Conservation (phyloP, 177 flowering plant species). For the Telopea speciosissima region DNA sequence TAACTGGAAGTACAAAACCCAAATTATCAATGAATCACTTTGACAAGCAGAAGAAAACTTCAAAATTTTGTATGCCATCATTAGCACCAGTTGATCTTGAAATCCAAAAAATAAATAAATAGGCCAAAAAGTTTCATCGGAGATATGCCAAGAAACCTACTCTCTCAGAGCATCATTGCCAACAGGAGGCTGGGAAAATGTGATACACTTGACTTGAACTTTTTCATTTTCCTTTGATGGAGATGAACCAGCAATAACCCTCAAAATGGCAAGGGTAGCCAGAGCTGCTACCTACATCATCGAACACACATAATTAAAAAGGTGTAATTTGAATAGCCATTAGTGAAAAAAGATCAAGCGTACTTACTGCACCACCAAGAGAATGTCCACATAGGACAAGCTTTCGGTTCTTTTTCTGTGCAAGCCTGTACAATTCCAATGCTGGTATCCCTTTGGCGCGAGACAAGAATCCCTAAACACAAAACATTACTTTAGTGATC, state of each 20-base stretch:
- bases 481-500: neutral
- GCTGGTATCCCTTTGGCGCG: slow-evolving; percentile 99
- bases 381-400: slow-evolving; percentile 98
- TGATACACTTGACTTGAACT: slow-evolving; percentile 81
- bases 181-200: slow-evolving; percentile 98
- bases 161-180: slow-evolving; percentile 96
- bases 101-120: neutral
- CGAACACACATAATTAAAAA: neutral
- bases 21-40: neutral
- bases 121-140: neutral
- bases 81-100: neutral
- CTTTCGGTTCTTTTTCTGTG: slow-evolving; percentile 87
- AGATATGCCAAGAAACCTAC: slow-evolving; percentile 35
- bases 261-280: slow-evolving; percentile 91
- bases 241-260: slow-evolving; percentile 74
- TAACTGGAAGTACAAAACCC: slow-evolving; percentile 46
- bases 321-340: neutral
- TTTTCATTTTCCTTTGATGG: slow-evolving; percentile 59
- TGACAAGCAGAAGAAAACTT: neutral
- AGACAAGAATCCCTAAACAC: slow-evolving; percentile 82
- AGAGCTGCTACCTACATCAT: slow-evolving; percentile 74
- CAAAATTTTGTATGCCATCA: neutral
- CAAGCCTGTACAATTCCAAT: slow-evolving; percentile 90
- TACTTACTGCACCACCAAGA: slow-evolving; percentile 97
- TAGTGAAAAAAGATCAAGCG: slow-evolving; percentile 1